Evolutionary conservation across 495 filamentous ascomycete genomes (phyloP), one percentile per base, ranked within the genome.

Genomic region (Penicillium herquei): DNA sequence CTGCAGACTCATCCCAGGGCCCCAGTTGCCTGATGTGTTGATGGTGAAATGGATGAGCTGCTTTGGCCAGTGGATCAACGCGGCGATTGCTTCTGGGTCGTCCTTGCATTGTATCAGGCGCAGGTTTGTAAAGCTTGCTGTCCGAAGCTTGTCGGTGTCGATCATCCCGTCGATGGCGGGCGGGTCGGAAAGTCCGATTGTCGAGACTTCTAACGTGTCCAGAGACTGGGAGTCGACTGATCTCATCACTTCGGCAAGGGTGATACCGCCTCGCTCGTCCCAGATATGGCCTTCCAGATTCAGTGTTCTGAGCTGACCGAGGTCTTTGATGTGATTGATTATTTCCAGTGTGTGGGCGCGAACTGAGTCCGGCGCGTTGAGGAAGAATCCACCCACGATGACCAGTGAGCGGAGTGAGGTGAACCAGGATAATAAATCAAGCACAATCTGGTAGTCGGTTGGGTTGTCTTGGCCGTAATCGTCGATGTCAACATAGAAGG

Each of bases 11-110:
- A 56, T 35, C n/a, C 37, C 45, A 1, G 26, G 10, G 10, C 49
- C 53, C 10, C 43, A 41, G 37, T 40, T 56, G 16, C 53, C 46
- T 1, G 53, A 56, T 5, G 54, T 57, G 33, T 57, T 52, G 32
- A 57, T 46, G 40, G 54, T 41, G 18, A 57, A 57, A 12, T 57
- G 39, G 3, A 52, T 33, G 9, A 57, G 40, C 7, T 46, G 14
- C 14, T 34, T 42, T 9, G 54, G 54, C 54, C 54, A 57, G 13
- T 50, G 49, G 17, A 57, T 32, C 3, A 51, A 18, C 7, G 48
- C 35, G 10, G 48, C 54, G 16, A 57, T 57, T 13, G 54, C 54
- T 10, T 57, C 41, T n/a, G 48, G 48, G 11, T 32, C 39, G 13
- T 57, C 54, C 32, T 57, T 46, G 34, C 49, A 56, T 17, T 18